Evolutionary conservation across 2,329 filamentous ascomycete species (phyloP).

Genomic region (Paecilomyces formosus): DNA sequence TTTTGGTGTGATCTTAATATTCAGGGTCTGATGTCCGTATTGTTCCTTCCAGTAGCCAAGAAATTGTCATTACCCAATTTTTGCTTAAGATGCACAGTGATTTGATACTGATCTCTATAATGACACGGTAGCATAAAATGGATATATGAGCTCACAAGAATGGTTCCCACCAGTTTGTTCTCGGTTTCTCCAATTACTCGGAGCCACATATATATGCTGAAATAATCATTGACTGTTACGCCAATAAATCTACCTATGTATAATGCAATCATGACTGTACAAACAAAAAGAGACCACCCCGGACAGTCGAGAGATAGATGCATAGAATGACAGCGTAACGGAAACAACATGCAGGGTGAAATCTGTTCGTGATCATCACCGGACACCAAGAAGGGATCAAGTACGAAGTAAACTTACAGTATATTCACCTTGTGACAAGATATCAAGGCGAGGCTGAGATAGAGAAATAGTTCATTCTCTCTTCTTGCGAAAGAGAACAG

Average conservation of each 20-base stretch:
- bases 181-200: background rate
- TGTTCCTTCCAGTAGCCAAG: background rate
- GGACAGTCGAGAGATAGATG: background rate
- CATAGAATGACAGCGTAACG: background rate
- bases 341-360: background rate
- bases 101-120: background rate
- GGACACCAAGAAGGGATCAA: background rate
- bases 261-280: background rate
- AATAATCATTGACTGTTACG: background rate
- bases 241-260: background rate
- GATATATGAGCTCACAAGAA: background rate
- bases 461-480: background rate
- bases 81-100: too few species aligned
- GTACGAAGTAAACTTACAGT: background rate
- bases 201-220: background rate
- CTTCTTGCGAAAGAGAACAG: background rate
- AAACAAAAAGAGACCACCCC: background rate
- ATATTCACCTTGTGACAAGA: too few species aligned
- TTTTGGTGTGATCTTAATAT: background rate
- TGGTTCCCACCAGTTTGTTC: background rate
- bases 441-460: background rate
- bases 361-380: background rate
- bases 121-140: background rate
- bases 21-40: background rate
- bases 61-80: too few species aligned